Conservation (phyloP, 2,329 filamentous ascomycete species). For the Phyllosticta citrichinensis region DNA sequence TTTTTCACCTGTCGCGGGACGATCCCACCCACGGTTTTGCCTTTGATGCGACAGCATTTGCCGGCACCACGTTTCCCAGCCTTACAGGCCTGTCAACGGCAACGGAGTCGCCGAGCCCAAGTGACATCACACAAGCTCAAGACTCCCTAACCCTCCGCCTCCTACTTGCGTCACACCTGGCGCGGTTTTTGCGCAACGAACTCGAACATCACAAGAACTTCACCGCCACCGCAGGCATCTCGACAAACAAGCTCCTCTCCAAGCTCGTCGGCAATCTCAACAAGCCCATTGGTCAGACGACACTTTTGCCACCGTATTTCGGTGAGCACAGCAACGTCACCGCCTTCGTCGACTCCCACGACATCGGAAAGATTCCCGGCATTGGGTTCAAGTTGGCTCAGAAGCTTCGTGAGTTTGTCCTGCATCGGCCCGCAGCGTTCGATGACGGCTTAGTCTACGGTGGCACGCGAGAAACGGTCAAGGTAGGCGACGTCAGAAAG, state of each 20-base stretch:
- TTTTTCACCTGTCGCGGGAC: slow-evolving; percentile 63
- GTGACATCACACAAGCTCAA: slow-evolving; percentile 5
- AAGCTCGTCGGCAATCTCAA: slow-evolving; percentile 77
- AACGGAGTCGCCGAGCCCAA: background rate
- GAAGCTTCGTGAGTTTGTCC: slow-evolving; percentile 52
- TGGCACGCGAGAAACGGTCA: slow-evolving; percentile 28
- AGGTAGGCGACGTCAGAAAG: slow-evolving; percentile 47
- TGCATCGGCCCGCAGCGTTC: slow-evolving; percentile 36
- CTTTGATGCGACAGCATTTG: slow-evolving; percentile 61
- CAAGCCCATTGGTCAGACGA: slow-evolving; percentile 83
- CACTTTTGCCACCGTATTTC: slow-evolving; percentile 57
- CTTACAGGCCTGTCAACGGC: background rate
- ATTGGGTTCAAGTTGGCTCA: slow-evolving; percentile 73
- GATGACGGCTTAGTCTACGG: slow-evolving; percentile 39
- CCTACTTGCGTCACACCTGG: slow-evolving; percentile 71
- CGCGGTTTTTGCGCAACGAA: slow-evolving; percentile 58
- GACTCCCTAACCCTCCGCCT: slow-evolving; percentile 48
- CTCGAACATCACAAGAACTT: slow-evolving; percentile 72
- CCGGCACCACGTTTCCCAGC: slow-evolving; percentile 52
- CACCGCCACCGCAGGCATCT: slow-evolving; percentile 78
- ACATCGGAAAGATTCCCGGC: slow-evolving; percentile 72
- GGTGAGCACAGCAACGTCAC: slow-evolving; percentile 42
- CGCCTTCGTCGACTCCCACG: slow-evolving; percentile 63
- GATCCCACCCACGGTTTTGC: slow-evolving; percentile 73
- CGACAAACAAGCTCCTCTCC: slow-evolving; percentile 75